Conservation (phyloP, 2,329 filamentous ascomycete species). For the Pseudogymnoascus sp. region DNA sequence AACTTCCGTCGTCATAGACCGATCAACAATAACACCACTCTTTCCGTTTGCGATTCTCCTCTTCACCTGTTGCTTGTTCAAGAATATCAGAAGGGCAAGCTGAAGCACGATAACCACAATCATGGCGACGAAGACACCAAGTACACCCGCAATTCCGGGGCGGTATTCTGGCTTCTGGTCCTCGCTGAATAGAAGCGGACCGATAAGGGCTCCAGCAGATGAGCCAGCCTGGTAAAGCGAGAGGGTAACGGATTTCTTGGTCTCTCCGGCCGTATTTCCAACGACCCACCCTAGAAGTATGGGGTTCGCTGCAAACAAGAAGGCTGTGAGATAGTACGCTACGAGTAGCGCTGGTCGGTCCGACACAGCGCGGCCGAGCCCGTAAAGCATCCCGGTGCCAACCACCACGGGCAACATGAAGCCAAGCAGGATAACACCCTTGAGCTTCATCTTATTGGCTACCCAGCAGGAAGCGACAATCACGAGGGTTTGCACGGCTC, state of each 20-base stretch:
- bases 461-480: conserved; percentile 52
- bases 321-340: conserved; percentile 58
- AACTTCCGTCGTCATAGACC: conserved; percentile 44
- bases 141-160: conserved; percentile 46
- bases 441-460: conserved; percentile 47
- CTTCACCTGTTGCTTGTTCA: conserved; percentile 49
- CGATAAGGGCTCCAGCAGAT: conserved; percentile 58
- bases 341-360: conserved; percentile 43
- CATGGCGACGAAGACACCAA: conserved; percentile 47
- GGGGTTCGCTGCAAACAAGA: conserved; percentile 58
- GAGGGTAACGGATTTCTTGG: conserved; percentile 58
- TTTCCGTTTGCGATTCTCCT: conserved; percentile 52
- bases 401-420: conserved; percentile 53
- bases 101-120: conserved; percentile 45
- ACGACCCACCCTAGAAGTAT: conserved; percentile 62
- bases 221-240: conserved; percentile 55
- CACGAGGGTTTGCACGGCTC: conserved; percentile 49
- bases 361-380: conserved; percentile 37
- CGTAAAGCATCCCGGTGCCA: conserved; percentile 50
- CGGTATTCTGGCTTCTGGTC: conserved; percentile 50
- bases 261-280: conserved; percentile 58
- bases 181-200: conserved; percentile 52
- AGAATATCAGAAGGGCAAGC: conserved; percentile 42
- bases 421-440: conserved; percentile 44
- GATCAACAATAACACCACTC: conserved; percentile 48